Conservation (phyloP, 768 basidiomycete species). For the Coprinopsis strossmayeri region DNA sequence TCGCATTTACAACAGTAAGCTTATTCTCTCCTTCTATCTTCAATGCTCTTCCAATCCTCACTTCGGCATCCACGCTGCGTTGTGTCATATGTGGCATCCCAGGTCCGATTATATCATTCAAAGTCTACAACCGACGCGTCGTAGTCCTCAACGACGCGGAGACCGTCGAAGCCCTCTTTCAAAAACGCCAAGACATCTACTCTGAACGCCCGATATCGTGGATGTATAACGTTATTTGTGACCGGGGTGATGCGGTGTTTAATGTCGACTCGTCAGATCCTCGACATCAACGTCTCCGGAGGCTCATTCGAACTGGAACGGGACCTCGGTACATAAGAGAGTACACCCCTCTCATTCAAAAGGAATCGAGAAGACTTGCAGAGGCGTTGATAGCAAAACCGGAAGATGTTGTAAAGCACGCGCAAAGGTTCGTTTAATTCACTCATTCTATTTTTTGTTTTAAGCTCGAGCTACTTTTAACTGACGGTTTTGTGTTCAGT, state of each 20-base stretch:
- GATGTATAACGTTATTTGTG: slow-evolving; percentile 39
- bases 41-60: background rate
- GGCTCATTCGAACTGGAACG: slow-evolving; percentile 20
- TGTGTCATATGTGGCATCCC: too few species aligned
- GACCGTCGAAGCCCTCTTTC: slow-evolving; percentile 42
- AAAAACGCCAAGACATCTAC: slow-evolving; percentile 44
- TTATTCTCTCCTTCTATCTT: background rate
- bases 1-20: slow-evolving; percentile 1
- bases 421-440: background rate
- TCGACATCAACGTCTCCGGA: slow-evolving; percentile 35
- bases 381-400: slow-evolving; percentile 18
- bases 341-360: slow-evolving; percentile 29
- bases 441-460: background rate
- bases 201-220: slow-evolving; percentile 45
- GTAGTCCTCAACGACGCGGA: slow-evolving; percentile 43
- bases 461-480: background rate
- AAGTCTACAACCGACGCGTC: slow-evolving; percentile 35
- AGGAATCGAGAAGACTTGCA: slow-evolving; percentile 28
- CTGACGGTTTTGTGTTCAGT: slow-evolving; percentile 15
- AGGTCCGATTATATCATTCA: slow-evolving; percentile 44
- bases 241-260: slow-evolving; percentile 34
- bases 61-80: too few species aligned
- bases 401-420: background rate
- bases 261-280: slow-evolving; percentile 34
- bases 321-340: slow-evolving; percentile 21